phyloP scores from a whole-genome alignment of 345 rosid species.

The Zanthoxylum bungeanum region DNA sequence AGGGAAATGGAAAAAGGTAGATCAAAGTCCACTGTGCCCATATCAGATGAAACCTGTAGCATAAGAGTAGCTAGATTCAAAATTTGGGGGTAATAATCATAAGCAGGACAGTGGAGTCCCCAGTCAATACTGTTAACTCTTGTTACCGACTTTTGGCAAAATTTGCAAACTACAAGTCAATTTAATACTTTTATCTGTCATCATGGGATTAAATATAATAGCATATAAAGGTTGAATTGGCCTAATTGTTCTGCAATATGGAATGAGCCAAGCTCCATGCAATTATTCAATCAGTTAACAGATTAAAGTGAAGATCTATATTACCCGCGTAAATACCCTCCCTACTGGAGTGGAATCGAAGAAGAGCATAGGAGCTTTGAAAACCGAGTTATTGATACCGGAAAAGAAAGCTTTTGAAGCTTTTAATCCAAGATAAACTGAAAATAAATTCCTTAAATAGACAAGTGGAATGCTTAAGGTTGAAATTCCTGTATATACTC shows the following conservation, averaged over 20 bases:
- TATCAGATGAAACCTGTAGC: conserved; percentile 30
- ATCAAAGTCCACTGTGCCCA: conserved; percentile 28
- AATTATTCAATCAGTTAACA: no score
- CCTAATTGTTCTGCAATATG: no score
- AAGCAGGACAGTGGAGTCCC: background rate
- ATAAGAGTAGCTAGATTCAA: background rate
- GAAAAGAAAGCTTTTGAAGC: conserved; percentile 32
- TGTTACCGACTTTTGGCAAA: no score
- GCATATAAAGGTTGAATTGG: no score
- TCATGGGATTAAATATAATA: no score
- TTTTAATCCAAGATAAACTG: background rate
- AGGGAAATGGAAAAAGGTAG: conserved; percentile 12
- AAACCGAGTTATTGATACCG: conserved; percentile 25
- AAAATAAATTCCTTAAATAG: background rate
- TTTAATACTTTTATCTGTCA: no score
- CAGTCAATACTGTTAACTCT: no score
- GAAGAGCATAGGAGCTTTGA: conserved; percentile 43
- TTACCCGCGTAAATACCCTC: conserved; percentile 39
- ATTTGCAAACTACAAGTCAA: no score
- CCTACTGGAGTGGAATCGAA: conserved; percentile 49
- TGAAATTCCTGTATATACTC: background rate
- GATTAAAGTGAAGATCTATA: background rate
- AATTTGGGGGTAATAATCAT: background rate
- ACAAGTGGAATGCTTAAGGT: background rate
- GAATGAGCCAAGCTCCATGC: no score